Base-by-base conservation (phyloP, 2,329 filamentous ascomycete genomes). In the Aspergillus latus region DNA sequence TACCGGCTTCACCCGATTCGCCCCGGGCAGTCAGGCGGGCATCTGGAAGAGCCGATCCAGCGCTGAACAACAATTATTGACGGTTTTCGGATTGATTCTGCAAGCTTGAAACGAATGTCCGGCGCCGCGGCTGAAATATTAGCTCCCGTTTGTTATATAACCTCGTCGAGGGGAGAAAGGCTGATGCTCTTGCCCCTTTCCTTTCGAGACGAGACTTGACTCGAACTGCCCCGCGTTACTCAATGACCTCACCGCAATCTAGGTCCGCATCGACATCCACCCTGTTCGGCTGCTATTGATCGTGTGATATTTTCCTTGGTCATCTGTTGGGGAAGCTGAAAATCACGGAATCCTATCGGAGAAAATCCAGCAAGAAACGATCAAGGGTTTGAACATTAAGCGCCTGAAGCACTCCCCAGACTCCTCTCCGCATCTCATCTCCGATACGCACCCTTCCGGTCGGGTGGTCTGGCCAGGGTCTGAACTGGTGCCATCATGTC, bases 401-500 rank as follows among this genome's bases (percentile, higher is more conserved):
- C 7, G 29, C 13, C 9, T 34, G 11, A 16, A 49, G 21, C n/a
- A 37, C 21, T n/a, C 28, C 34, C 47, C 47, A 28, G 7, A 15
- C 36, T 49, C 16, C 21, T 40, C 50, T 30, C 30, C 40, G 36
- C 40, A 34, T 16, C 29, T 32, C 42, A 15, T 36, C 43, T 44
- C 45, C 50, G 45, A 46, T 28, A 43, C 47, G 28, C 39, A 43
- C 37, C 39, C 39, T n/a, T 56, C 53, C 58, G 49, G 44, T 63
- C 57, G 58, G 59, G 53, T 48, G 58, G 45, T 56, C 56, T 62
- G 61, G 62, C 59, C 60, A 56, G 60, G 60, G 55, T 15, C 56
- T 51, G 43, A 56, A 46, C 15, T 49, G 37, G 34, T 46, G 43
- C 57, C 61, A 65, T 49, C 61, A 72, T 72, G 70, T 64, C 69